Evolutionary conservation across 2,329 filamentous ascomycete genomes (phyloP), one percentile per base, ranked within the genome.

Genomic region (Ceratocystis diversiconidia): DNA sequence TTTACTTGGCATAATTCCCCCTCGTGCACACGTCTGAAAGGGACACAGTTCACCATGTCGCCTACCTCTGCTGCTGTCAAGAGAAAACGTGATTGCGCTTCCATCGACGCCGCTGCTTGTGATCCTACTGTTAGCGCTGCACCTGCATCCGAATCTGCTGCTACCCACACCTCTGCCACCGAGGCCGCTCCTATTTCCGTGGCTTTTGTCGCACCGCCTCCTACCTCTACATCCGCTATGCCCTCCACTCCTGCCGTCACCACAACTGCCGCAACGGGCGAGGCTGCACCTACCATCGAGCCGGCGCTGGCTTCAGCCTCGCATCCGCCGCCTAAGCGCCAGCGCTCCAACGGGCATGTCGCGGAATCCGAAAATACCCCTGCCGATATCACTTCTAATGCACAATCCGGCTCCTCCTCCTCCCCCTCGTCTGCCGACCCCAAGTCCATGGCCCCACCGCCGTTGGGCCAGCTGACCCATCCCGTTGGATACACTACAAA

Each of bases 401-500:
- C 84, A 64, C 83, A 76, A 65, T 10, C 55, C 55, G 55, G 32
- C 79, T 62, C 75, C 76, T n/a, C 57, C 15, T 57, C 69, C 72
- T 61, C 32, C 8, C 28, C 55, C 19, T 25, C 30, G 8, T 41
- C 36, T 41, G 10, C 30, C 8, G 63, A 60, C 25, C 50, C 63
- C 36, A 67, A 66, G 41, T 70, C 79, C 68, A 89, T 91, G 85
- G 77, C 81, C 25, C 86, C 86, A 63, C 87, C 91, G 15, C 89
- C 89, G 48, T 86, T 88, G 73, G 92, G 89, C 69, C 86, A 88
- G 67, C 76, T 95, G 70, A 87, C 88, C 68, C 86, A 96, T 74
- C 92, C 92, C 6, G 85, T 86, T 59, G 92, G 92, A 63, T 97
- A 92, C 79, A 86, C 85, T 75, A 97, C 92, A n/a, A 97, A 96